A percentile compares a stretch with the other conserved stretches of the same genome.
These are phyloP conservation scores for Collybia sp. DNA, from an alignment of 768 basidiomycete genomes.

Conservation along the genomic window DNA sequence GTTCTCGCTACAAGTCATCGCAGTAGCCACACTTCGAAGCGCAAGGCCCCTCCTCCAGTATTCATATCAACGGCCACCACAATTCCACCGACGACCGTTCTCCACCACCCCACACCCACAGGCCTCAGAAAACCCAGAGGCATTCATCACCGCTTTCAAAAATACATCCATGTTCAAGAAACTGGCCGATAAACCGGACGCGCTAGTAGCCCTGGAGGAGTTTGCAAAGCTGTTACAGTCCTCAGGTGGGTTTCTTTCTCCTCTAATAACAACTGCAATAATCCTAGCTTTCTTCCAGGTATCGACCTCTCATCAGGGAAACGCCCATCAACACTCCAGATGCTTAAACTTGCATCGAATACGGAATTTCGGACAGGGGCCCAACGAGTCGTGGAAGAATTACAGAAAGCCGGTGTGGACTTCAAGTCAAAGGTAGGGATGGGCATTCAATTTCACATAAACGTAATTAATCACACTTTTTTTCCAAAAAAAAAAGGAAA, in stretches of 20 bases:
- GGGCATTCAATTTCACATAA: neutral
- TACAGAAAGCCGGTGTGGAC: constrained; percentile 60
- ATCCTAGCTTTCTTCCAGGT: constrained; percentile 28
- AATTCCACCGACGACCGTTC: constrained; percentile 10
- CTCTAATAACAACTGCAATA: neutral
- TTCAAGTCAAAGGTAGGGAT: constrained; percentile 45
- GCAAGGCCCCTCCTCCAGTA: constrained; percentile 4
- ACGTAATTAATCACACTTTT: neutral
- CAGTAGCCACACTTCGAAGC: constrained; percentile 7
- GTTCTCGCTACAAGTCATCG: constrained; percentile 9
- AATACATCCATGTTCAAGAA: constrained; percentile 43
- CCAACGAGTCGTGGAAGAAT: constrained; percentile 39
- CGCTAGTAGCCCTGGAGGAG: constrained; percentile 40
- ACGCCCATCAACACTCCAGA: constrained; percentile 43
- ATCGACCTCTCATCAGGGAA: constrained; percentile 39
- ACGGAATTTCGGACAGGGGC: constrained; percentile 48
- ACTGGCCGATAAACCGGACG: constrained; percentile 44
- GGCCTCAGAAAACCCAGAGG: constrained; percentile 23
- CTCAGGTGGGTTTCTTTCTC: constrained; percentile 30
- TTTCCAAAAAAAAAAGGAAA: too few species aligned
- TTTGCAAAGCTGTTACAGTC: constrained; percentile 41
- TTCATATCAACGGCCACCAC: constrained; percentile 7
- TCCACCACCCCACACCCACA: constrained; percentile 14
- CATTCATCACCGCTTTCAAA: constrained; percentile 36
- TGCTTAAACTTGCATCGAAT: constrained; percentile 50